Conservation (phyloP, 2,329 filamentous ascomycete genomes). For the Coleophoma cylindrospora region DNA sequence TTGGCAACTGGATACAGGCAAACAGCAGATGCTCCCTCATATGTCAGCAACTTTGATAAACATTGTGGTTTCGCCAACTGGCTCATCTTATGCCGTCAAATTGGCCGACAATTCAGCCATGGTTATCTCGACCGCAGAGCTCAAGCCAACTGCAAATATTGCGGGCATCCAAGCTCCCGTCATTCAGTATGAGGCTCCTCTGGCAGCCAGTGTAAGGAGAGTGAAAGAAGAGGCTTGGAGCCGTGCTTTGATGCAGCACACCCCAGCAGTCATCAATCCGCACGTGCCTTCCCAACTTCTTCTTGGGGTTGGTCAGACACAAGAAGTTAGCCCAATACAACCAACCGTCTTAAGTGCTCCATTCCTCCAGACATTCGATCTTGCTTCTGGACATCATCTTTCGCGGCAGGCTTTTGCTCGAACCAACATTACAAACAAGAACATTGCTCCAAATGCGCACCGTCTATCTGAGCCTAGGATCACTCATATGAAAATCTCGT, state of each 20-base stretch:
- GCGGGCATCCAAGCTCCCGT: conserved; percentile 71
- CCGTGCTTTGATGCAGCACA: conserved; percentile 25
- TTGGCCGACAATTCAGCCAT: conserved; percentile 91
- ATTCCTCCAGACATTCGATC: conserved; percentile 80
- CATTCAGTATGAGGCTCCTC: conserved; percentile 42
- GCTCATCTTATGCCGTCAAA: conserved; percentile 77
- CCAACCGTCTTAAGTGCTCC: conserved; percentile 45
- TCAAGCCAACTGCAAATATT: conserved; percentile 79
- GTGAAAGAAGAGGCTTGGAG: conserved; percentile 27
- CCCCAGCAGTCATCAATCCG: conserved; percentile 61
- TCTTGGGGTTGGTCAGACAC: conserved; percentile 60
- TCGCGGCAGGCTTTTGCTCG: conserved; percentile 85
- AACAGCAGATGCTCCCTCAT: conserved; percentile 83
- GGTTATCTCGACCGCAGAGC: conserved; percentile 82
- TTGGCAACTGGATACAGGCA: conserved; percentile 88
- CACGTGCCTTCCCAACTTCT: conserved; percentile 58
- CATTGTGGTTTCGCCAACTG: conserved; percentile 73
- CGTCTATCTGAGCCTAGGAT: conserved; percentile 74
- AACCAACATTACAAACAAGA: conserved; percentile 80
- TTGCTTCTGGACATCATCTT: conserved; percentile 71
- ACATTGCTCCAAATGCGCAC: conserved; percentile 65
- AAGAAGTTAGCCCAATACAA: conserved; percentile 49
- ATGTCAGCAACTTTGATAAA: conserved; percentile 80
- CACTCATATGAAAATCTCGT: conserved; percentile 68
- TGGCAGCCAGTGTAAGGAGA: conserved; percentile 48